Evolutionary conservation across 1,284 basidiomycete genomes (phyloP).

Genomic region (Marasmius fiardii): DNA sequence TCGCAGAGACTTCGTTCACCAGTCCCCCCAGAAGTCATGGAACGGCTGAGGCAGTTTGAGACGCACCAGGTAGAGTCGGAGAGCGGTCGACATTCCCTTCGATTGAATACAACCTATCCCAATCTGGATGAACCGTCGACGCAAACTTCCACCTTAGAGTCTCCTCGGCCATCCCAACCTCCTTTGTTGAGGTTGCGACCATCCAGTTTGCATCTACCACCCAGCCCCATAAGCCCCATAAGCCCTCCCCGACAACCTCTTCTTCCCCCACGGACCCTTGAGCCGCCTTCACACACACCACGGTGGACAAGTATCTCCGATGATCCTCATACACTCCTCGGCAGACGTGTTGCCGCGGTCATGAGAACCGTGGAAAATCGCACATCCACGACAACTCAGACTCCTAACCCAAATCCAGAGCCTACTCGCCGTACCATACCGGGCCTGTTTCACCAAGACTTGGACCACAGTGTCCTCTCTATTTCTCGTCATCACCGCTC

Average conservation of each 20-base stretch:
- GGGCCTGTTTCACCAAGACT: background rate
- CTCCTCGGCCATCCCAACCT: background rate
- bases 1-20: background rate
- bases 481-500: background rate
- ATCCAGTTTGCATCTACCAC: background rate
- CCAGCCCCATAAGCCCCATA: background rate
- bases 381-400: background rate
- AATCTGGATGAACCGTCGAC: background rate
- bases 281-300: background rate
- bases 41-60: conserved; percentile 1
- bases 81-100: background rate
- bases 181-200: background rate
- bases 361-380: background rate
- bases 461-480: background rate
- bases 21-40: background rate
- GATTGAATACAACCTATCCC: background rate
- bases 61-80: background rate
- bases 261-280: background rate
- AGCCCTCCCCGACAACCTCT: conserved; percentile 1
- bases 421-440: background rate
- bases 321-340: background rate
- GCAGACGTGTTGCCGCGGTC: background rate
- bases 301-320: background rate
- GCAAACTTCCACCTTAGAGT: background rate
- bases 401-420: background rate